phyloP scores from a whole-genome alignment of 495 filamentous ascomycete species.

The Aspergillus leporis region DNA sequence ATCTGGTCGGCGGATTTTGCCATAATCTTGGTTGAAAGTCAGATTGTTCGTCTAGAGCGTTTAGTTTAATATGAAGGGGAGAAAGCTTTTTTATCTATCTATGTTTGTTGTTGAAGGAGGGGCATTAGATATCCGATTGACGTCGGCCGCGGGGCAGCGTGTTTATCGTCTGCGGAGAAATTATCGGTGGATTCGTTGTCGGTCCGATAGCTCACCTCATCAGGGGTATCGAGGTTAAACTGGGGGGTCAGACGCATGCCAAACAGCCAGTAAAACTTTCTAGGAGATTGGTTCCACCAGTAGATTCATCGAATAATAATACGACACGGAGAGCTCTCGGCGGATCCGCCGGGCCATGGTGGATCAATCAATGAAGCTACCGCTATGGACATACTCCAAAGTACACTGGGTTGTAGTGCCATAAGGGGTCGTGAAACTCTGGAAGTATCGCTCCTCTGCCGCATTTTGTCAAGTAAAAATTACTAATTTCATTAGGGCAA shows the following conservation, averaged over 20 bases:
- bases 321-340: not conserved
- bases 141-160: constrained; percentile 9
- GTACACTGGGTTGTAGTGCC: too few species aligned
- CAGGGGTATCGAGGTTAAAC: not conserved
- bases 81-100: not conserved
- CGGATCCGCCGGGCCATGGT: not conserved
- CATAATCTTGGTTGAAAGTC: constrained; percentile 18
- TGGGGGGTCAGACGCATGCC: not conserved
- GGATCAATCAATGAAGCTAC: not conserved
- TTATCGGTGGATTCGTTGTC: constrained; percentile 27
- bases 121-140: not conserved
- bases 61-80: not conserved
- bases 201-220: not conserved
- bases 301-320: not conserved
- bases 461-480: too few species aligned
- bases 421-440: too few species aligned
- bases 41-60: not conserved
- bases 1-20: constrained; percentile 31
- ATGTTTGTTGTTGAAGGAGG: not conserved
- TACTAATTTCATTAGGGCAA: too few species aligned
- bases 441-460: too few species aligned
- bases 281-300: not conserved
- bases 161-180: constrained; percentile 14
- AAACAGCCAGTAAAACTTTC: not conserved
- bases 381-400: too few species aligned